Conservation (phyloP, 768 basidiomycete genomes). For the Amanita fuliginea region DNA sequence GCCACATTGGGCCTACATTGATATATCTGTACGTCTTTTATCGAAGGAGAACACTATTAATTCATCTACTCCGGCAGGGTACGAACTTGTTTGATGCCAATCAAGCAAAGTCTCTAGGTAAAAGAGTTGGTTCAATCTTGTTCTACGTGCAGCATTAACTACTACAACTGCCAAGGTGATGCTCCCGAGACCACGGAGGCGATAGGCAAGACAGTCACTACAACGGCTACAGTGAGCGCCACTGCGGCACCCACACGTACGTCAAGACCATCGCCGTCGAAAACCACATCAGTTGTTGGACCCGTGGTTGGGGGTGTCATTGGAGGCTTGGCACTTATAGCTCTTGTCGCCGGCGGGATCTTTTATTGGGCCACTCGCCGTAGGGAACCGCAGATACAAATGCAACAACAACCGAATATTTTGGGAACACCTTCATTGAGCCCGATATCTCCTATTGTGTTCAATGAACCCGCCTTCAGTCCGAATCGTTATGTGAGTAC, state of each 20-base stretch:
- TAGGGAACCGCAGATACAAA: background rate
- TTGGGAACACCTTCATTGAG: background rate
- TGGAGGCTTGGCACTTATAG: background rate
- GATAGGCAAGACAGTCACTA: background rate
- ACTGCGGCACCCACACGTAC: background rate
- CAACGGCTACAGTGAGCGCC: background rate
- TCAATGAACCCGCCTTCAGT: background rate
- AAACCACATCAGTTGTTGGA: background rate
- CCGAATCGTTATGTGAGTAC: background rate
- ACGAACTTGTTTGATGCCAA: background rate
- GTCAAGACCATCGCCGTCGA: background rate
- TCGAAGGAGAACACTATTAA: background rate
- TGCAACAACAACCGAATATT: background rate
- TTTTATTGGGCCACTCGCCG: background rate
- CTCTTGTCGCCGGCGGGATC: background rate
- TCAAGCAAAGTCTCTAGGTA: background rate
- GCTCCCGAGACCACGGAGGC: background rate
- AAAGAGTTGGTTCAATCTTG: background rate
- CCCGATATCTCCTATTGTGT: background rate
- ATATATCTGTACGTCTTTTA: background rate
- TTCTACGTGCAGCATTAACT: background rate
- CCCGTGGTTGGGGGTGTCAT: background rate
- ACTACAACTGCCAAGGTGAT: background rate
- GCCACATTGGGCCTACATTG: slow-evolving; percentile 2
- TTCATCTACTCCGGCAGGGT: background rate